Percentiles rank a stretch among this genome's conserved stretches.
Evolutionary conservation across 345 rosid genomes (phyloP).

Genomic region (Microcos paniculata): DNA sequence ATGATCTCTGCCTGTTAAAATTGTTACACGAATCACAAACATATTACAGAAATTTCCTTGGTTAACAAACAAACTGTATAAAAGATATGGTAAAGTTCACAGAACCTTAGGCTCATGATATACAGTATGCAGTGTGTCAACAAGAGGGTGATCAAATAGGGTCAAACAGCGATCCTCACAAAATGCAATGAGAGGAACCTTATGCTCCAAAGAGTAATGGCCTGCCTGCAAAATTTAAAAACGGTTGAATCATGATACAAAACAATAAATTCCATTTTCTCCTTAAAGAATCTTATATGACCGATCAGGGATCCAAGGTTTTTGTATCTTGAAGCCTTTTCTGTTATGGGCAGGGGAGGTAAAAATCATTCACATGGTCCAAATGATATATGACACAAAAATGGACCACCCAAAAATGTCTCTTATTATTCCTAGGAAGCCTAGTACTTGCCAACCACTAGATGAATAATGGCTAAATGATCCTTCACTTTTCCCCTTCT

Average conservation of each 20-base stretch:
- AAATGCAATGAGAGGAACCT: constrained; percentile 90
- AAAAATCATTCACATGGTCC: not conserved
- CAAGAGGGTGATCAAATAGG: constrained; percentile 77
- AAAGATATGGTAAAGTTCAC: not conserved
- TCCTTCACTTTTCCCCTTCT: not conserved
- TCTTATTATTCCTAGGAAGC: constrained; percentile 3
- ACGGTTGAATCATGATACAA: not conserved
- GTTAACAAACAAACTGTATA: constrained; percentile 11
- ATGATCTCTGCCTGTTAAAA: constrained; percentile 81
- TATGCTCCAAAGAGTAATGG: constrained; percentile 71
- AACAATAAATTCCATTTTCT: not conserved
- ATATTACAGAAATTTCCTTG: constrained; percentile 11
- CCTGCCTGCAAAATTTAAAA: constrained; percentile 52
- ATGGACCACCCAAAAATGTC: not conserved
- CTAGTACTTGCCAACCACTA: not conserved
- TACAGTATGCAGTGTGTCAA: constrained; percentile 67
- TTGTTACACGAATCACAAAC: not conserved
- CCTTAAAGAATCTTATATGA: not conserved
- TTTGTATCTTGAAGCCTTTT: not conserved
- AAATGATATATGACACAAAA: not conserved
- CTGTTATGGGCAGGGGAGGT: not conserved
- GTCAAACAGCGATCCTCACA: constrained; percentile 80
- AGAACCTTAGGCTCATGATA: constrained; percentile 85
- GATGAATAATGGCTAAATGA: not conserved
- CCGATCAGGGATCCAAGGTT: not conserved